These are phyloP conservation scores for Ganoderma meredithae DNA, from an alignment of 1,284 basidiomycete species.

Conservation along the genomic window DNA sequence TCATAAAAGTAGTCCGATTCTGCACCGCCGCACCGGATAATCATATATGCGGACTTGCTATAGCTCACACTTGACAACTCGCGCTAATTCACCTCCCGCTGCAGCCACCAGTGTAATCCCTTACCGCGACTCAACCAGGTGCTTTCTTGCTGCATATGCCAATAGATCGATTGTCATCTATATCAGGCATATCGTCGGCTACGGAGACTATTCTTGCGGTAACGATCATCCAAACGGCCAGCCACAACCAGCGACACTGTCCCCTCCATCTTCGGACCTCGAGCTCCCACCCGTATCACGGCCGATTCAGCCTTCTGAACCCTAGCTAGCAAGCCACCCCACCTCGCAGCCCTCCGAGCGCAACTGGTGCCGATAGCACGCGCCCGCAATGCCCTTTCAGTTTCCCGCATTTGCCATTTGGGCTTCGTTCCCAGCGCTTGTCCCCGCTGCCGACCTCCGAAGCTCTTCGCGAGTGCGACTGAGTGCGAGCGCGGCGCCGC, in stretches of 20 bases:
- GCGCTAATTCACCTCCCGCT: not conserved
- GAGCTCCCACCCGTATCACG: not conserved
- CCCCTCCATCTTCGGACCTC: not conserved
- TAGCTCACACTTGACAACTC: no score
- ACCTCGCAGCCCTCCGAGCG: not conserved
- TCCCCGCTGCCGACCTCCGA: not conserved
- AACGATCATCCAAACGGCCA: no score
- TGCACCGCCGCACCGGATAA: no score
- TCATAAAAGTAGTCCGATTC: no score
- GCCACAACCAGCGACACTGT: no score
- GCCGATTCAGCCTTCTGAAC: not conserved
- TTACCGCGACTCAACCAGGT: not conserved
- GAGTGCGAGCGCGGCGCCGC: constrained; percentile 1
- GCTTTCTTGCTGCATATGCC: no score
- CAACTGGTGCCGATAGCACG: not conserved
- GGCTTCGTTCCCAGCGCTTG: not conserved
- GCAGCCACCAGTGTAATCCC: not conserved
- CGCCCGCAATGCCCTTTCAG: constrained; percentile 1
- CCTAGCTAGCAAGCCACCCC: not conserved
- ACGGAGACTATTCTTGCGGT: no score
- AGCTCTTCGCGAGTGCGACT: constrained; percentile 2
- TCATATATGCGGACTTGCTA: no score
- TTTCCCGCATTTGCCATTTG: not conserved
- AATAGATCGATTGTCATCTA: no score
- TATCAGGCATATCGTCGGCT: no score